A percentile compares a stretch with the other conserved stretches of the same genome.
Evolutionary conservation across 2,329 filamentous ascomycete genomes (phyloP).

Genomic region (Helicocarpus griseus): DNA sequence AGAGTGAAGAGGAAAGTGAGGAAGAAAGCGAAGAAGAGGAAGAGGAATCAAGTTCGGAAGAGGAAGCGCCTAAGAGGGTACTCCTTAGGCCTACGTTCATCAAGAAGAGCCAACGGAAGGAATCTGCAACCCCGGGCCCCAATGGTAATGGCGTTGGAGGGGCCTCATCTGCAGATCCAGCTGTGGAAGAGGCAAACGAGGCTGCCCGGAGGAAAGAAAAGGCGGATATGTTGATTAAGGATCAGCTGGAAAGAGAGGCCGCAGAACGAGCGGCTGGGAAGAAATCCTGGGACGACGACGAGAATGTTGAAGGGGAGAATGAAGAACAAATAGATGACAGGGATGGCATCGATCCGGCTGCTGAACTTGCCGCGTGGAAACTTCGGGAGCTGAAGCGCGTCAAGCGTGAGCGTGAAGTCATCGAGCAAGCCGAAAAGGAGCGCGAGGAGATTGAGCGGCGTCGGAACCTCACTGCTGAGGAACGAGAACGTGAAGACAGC

Average conservation of each 20-base stretch:
- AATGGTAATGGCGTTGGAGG: conserved; percentile 13
- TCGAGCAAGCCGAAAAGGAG: conserved; percentile 76
- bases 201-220: conserved; percentile 46
- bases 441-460: conserved; percentile 81
- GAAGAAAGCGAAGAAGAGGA: conserved; percentile 46
- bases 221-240: conserved; percentile 72
- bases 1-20: conserved; percentile 39
- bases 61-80: conserved; percentile 46
- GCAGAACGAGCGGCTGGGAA: conserved; percentile 65
- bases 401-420: conserved; percentile 73
- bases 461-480: conserved; percentile 74
- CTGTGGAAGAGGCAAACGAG: conserved; percentile 39
- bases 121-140: conserved; percentile 18
- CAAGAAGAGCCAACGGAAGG: conserved; percentile 51
- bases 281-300: conserved; percentile 75
- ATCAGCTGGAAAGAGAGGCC: conserved; percentile 74
- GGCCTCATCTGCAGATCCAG: conserved; percentile 20
- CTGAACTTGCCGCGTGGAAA: conserved; percentile 88
- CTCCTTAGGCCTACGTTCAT: conserved; percentile 59
- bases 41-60: conserved; percentile 46
- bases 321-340: conserved; percentile 77
- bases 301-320: conserved; percentile 55
- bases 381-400: conserved; percentile 82
- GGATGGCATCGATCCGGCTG: conserved; percentile 75
- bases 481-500: conserved; percentile 76